Conservation (phyloP, 768 basidiomycete genomes). For the Trametopsis cervina region DNA sequence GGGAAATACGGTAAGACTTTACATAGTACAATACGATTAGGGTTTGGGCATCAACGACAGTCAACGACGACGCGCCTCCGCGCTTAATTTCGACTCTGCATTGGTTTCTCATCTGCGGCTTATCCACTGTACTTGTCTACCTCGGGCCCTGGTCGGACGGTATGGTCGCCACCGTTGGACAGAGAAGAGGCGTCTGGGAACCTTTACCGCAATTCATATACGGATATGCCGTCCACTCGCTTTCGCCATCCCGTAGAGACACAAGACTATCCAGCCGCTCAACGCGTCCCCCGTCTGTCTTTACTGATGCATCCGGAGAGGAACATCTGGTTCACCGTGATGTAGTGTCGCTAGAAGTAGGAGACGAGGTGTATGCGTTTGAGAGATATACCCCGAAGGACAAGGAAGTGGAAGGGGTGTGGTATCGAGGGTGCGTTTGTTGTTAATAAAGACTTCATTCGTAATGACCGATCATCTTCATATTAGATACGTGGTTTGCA, state of each 20-base stretch:
- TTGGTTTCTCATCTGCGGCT: neutral
- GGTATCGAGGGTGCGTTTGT: conserved; percentile 87
- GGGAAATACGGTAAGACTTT: too few species aligned
- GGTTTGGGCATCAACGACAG: too few species aligned
- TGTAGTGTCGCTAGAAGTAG: conserved; percentile 84
- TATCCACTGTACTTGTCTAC: neutral
- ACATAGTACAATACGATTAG: too few species aligned
- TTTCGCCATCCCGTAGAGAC: conserved; percentile 69
- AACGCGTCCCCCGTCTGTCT: conserved; percentile 38
- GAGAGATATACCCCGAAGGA: conserved; percentile 76
- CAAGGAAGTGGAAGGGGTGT: conserved; percentile 72
- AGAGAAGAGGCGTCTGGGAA: conserved; percentile 45
- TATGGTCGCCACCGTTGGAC: conserved; percentile 5
- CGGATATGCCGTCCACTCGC: conserved; percentile 85
- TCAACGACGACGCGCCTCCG: too few species aligned
- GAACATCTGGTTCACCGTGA: conserved; percentile 63
- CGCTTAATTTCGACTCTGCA: too few species aligned
- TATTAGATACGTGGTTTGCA: conserved; percentile 78
- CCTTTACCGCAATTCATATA: conserved; percentile 75
- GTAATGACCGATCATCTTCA: conserved; percentile 1
- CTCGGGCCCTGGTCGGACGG: neutral
- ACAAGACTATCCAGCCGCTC: conserved; percentile 56
- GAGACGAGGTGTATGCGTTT: conserved; percentile 96
- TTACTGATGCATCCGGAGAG: conserved; percentile 52
- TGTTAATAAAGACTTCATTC: conserved; percentile 7